A percentile compares a stretch with the other conserved stretches of the same genome.
Conservation (phyloP, 352 stramenopile genomes). For the Phytophthora pini region DNA sequence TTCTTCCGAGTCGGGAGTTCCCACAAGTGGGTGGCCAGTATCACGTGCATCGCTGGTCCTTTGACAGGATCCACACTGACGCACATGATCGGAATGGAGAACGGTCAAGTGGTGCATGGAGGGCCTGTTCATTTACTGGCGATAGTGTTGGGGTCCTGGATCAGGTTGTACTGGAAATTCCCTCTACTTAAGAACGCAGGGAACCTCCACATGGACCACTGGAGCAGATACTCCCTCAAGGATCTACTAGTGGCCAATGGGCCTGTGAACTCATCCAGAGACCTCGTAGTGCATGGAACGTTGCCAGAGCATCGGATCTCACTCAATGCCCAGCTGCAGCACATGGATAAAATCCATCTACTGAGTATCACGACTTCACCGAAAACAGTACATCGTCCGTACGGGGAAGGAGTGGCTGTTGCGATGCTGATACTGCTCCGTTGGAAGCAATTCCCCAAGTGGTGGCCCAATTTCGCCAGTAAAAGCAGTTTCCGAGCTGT, state of each 20-base stretch:
- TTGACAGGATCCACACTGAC: constrained; percentile 62
- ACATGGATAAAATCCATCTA: constrained; percentile 71
- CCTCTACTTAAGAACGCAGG: constrained; percentile 50
- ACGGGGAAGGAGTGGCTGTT: constrained; percentile 33
- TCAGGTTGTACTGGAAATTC: constrained; percentile 47
- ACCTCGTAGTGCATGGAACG: constrained; percentile 59
- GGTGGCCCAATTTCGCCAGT: constrained; percentile 23
- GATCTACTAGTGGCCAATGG: constrained; percentile 44
- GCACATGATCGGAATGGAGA: constrained; percentile 57
- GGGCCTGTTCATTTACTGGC: constrained; percentile 48
- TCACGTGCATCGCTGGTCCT: constrained; percentile 64
- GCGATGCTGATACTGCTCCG: constrained; percentile 30
- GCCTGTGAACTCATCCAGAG: constrained; percentile 42
- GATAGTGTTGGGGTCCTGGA: constrained; percentile 48
- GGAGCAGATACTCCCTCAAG: constrained; percentile 42
- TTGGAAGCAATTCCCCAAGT: constrained; percentile 31
- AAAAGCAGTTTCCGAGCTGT: constrained; percentile 11
- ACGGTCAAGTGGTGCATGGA: constrained; percentile 37
- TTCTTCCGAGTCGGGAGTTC: constrained; percentile 61
- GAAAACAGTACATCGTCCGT: constrained; percentile 46
- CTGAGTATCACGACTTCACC: constrained; percentile 79
- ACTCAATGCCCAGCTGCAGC: constrained; percentile 52
- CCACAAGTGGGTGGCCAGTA: constrained; percentile 63
- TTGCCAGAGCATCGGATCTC: constrained; percentile 55
- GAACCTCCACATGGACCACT: constrained; percentile 70